phyloP scores from a whole-genome alignment of 345 rosid genomes.

The Sisymbrium altissimum region DNA sequence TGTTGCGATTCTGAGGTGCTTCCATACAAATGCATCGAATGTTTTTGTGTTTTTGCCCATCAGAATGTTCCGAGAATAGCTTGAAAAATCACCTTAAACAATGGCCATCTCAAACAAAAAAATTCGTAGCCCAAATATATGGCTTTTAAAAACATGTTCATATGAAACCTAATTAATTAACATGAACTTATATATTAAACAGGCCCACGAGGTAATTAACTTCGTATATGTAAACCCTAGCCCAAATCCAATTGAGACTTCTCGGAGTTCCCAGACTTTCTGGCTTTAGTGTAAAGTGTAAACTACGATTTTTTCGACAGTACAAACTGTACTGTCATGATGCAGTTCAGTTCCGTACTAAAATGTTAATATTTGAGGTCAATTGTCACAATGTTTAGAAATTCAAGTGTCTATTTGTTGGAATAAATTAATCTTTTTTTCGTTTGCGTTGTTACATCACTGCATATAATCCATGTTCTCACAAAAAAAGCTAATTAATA shows the following conservation, averaged over 20 bases:
- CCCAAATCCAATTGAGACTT: neutral
- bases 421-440: neutral
- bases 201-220: too few species aligned
- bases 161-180: neutral
- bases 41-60: too few species aligned
- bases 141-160: neutral
- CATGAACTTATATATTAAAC: neutral
- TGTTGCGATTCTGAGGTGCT: too few species aligned
- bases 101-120: too few species aligned
- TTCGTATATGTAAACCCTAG: neutral
- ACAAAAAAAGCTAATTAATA: neutral
- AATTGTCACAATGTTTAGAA: neutral
- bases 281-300: neutral
- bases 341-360: neutral
- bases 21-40: too few species aligned
- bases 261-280: neutral
- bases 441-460: neutral
- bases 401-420: neutral
- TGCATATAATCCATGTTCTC: neutral
- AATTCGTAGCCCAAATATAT: too few species aligned
- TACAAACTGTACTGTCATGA: neutral
- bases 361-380: neutral
- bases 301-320: neutral
- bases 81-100: too few species aligned
- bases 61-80: too few species aligned